phyloP scores from a whole-genome alignment of 176 grass and related monocot species.

The Luzula sylvatica region DNA sequence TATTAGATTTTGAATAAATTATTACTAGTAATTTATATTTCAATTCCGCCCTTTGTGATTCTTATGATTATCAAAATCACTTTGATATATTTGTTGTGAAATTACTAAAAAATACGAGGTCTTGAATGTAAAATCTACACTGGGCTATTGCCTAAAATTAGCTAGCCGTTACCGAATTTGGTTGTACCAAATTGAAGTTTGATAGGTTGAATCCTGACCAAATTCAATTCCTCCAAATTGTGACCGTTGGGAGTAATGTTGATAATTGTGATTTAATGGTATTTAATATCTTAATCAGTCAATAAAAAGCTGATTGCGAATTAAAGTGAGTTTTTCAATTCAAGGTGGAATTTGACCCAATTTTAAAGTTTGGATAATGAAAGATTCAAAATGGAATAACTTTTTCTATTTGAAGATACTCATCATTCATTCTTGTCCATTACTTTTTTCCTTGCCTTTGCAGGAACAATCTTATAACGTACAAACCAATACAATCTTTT shows the following conservation, averaged over 20 bases:
- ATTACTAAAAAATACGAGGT: not conserved
- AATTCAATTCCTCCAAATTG: not conserved
- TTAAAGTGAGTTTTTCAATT: no score
- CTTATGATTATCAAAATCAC: not conserved
- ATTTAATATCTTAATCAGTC: not conserved
- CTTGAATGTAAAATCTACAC: not conserved
- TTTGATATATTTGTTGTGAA: not conserved
- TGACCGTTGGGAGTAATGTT: conserved; percentile 5
- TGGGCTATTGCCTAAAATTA: not conserved
- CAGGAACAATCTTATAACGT: no score
- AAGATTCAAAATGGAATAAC: no score
- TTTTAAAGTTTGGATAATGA: no score
- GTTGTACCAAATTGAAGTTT: conserved; percentile 4
- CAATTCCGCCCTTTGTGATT: not conserved
- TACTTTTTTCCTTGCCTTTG: no score
- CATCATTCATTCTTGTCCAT: no score
- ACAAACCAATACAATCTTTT: no score
- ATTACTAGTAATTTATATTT: not conserved
- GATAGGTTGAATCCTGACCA: not conserved
- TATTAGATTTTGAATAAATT: conserved; percentile 12
- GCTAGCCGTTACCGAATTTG: not conserved
- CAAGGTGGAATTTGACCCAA: no score
- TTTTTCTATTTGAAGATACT: no score
- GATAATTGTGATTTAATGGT: not conserved
- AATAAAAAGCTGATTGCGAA: not conserved